A percentile compares a stretch with the other conserved stretches of the same genome.
These are phyloP conservation scores for Penicillium freii DNA, from an alignment of 2,329 filamentous ascomycete species.

Conservation along the genomic window DNA sequence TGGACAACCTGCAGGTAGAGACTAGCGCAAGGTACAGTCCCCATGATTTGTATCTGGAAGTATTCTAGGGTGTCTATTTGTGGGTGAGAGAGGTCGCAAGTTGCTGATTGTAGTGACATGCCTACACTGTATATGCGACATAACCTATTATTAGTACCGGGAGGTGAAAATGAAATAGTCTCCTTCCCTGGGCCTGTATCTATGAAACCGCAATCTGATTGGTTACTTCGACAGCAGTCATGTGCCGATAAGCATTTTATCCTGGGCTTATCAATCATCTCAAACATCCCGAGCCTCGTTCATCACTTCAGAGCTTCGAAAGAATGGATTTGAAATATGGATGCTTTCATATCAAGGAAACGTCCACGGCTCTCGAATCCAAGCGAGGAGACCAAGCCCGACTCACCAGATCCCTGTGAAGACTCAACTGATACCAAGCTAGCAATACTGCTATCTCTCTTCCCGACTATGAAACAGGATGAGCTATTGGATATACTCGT, in stretches of 20 bases:
- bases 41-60: too few species aligned
- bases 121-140: conserved; percentile 29
- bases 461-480: conserved; percentile 63
- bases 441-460: conserved; percentile 75
- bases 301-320: not conserved
- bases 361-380: conserved; percentile 26
- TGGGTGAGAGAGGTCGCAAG: conserved; percentile 54
- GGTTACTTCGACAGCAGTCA: conserved; percentile 31
- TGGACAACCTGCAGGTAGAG: too few species aligned
- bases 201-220: conserved; percentile 21
- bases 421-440: conserved; percentile 89
- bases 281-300: not conserved
- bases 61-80: conserved; percentile 26
- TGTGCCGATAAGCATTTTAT: conserved; percentile 27
- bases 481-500: conserved; percentile 75
- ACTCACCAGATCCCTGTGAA: conserved; percentile 48
- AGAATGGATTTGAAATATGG: conserved; percentile 30
- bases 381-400: not conserved
- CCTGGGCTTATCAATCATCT: conserved; percentile 3
- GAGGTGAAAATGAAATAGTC: not conserved
- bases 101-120: conserved; percentile 56
- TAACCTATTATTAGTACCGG: too few species aligned
- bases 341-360: conserved; percentile 42
- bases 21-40: too few species aligned
- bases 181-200: not conserved